phyloP scores from a whole-genome alignment of 2,329 filamentous ascomycete genomes.

The Alternaria rosae region DNA sequence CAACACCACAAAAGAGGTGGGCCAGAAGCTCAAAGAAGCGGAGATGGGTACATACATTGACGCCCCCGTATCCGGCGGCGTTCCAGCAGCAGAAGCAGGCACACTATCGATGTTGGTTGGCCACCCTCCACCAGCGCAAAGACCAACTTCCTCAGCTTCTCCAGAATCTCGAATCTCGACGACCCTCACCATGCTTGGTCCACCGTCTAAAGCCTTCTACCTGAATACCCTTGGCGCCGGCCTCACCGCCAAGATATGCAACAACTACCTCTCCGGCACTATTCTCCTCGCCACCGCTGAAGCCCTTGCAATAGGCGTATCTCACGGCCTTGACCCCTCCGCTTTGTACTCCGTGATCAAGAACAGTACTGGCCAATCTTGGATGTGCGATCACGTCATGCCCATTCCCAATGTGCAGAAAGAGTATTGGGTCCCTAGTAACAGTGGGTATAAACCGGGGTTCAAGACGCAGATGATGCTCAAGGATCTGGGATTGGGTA shows the following conservation, averaged over 20 bases:
- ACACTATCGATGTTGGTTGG: conserved; percentile 40
- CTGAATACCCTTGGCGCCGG: conserved; percentile 37
- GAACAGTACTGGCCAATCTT: conserved; percentile 41
- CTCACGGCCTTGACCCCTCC: conserved; percentile 39
- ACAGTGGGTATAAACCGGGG: conserved; percentile 42
- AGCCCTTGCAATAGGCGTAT: conserved; percentile 42
- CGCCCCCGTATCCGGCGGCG: conserved; percentile 44
- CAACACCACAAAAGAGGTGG: conserved; percentile 35
- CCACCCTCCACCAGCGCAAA: conserved; percentile 21
- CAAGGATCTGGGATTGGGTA: conserved; percentile 42
- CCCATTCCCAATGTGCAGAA: conserved; percentile 41
- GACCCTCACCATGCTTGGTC: conserved; percentile 32
- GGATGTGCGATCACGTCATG: conserved; percentile 47
- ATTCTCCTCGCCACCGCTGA: conserved; percentile 44
- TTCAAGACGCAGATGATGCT: conserved; percentile 49
- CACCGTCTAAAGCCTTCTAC: conserved; percentile 40
- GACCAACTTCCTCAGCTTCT: conserved; percentile 1
- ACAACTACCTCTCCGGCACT: conserved; percentile 44
- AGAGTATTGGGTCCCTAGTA: conserved; percentile 42
- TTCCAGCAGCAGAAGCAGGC: conserved; percentile 40
- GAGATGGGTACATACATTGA: conserved; percentile 37
- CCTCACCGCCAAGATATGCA: conserved; percentile 44
- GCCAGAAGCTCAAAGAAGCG: conserved; percentile 17
- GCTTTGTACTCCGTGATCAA: conserved; percentile 39
- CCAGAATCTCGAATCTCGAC: conserved; percentile 9